These are phyloP conservation scores for Astragalus glycyphyllos DNA, from an alignment of 306 rosid genomes.

Conservation along the genomic window DNA sequence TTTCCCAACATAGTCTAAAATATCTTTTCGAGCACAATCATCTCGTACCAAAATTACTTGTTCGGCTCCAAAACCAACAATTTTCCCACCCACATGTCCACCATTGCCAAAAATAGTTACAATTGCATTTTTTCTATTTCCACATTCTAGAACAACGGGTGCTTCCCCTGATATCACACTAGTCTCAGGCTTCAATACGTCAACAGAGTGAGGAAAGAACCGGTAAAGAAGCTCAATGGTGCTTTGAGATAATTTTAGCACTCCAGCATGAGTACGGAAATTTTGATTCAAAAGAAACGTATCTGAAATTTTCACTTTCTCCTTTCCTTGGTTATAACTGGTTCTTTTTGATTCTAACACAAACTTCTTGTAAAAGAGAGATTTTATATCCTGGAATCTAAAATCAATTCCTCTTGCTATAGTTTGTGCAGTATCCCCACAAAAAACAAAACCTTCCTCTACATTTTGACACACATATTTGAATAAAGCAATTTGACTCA, in stretches of 20 bases:
- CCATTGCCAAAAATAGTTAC: slow-evolving; percentile 68
- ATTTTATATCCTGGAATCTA: slow-evolving; percentile 70
- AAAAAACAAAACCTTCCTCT: slow-evolving; percentile 83
- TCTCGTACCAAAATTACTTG: slow-evolving; percentile 87
- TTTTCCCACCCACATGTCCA: slow-evolving; percentile 45
- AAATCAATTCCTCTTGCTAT: slow-evolving; percentile 87
- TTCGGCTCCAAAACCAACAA: slow-evolving; percentile 84
- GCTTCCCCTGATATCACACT: slow-evolving; percentile 76
- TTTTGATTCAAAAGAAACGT: slow-evolving; percentile 62
- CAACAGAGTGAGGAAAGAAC: slow-evolving; percentile 73
- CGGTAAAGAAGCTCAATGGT: slow-evolving; percentile 66
- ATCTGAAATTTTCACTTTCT: slow-evolving; percentile 57
- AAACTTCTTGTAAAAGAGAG: slow-evolving; percentile 68
- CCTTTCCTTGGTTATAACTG: slow-evolving; percentile 42
- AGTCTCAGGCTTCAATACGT: slow-evolving; percentile 71
- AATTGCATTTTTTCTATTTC: slow-evolving; percentile 63
- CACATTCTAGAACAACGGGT: slow-evolving; percentile 66
- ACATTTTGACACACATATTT: slow-evolving; percentile 70
- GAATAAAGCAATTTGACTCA: slow-evolving; percentile 80
- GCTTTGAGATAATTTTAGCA: slow-evolving; percentile 73
- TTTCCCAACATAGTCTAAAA: slow-evolving; percentile 60
- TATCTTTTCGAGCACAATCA: slow-evolving; percentile 56
- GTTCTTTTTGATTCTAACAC: slow-evolving; percentile 48
- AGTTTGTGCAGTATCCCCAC: slow-evolving; percentile 87
- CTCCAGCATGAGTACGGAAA: slow-evolving; percentile 80